Percentiles rank a stretch among this genome's conserved stretches.
Conservation (phyloP, 2,329 filamentous ascomycete genomes). For the Sporothrix pallida region DNA sequence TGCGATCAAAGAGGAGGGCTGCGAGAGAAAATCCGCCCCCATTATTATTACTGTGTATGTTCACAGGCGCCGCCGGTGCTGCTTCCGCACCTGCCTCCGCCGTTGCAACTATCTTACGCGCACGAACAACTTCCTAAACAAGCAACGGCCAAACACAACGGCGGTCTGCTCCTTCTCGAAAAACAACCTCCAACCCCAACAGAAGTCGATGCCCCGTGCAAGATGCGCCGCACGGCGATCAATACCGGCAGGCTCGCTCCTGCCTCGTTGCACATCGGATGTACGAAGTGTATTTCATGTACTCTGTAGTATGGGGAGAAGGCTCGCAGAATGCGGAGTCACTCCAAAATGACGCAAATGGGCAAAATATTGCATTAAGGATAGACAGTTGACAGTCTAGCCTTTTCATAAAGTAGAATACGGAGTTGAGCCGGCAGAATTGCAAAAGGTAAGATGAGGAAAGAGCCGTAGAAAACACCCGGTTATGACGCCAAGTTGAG, state of each 20-base stretch:
- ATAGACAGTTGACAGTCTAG: not conserved
- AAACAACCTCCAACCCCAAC: not conserved
- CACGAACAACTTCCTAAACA: conserved; percentile 8
- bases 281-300: not conserved
- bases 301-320: not conserved
- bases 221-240: not conserved
- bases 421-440: not conserved
- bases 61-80: conserved; percentile 23
- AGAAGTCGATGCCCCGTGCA: conserved; percentile 5
- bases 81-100: conserved; percentile 31
- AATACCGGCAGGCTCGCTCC: not conserved
- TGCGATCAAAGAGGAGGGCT: conserved; percentile 23
- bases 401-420: no score
- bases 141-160: not conserved
- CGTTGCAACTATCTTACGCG: conserved; percentile 17
- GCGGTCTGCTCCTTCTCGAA: not conserved
- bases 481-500: not conserved
- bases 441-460: not conserved
- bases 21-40: conserved; percentile 21
- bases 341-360: conserved; percentile 11
- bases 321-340: not conserved
- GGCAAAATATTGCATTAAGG: conserved; percentile 4
- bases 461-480: conserved; percentile 16
- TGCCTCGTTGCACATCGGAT: not conserved
- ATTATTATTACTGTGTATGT: conserved; percentile 25